These are phyloP conservation scores for Triticum aestivum DNA, from an alignment of 176 grass and related monocot genomes.

Conservation along the genomic window IWGSC_CS_RefSeq_v2.1 NC_057800.1:488151929-488152428, in stretches of 20 bases:
- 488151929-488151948: background rate
- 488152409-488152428: background rate
- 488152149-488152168: background rate
- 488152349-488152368: background rate
- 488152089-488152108: conserved; percentile 12
- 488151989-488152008: conserved; percentile 25
- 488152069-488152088: background rate
- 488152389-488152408: background rate
- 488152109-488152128: conserved; percentile 15
- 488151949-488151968: background rate
- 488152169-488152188: background rate
- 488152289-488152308: conserved; percentile 25
- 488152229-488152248: conserved; percentile 63
- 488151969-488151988: background rate
- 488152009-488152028: conserved; percentile 49
- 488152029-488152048: conserved; percentile 18
- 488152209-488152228: conserved; percentile 24
- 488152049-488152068: conserved; percentile 35
- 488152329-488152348: conserved; percentile 14
- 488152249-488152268: conserved; percentile 59
- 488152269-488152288: conserved; percentile 72
- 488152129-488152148: conserved; percentile 2
- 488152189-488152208: conserved; percentile 33
- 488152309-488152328: background rate
- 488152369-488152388: background rate